phyloP scores from a whole-genome alignment of 805 yeast genomes.

The Metschnikowia drakensbergensis region DNA sequence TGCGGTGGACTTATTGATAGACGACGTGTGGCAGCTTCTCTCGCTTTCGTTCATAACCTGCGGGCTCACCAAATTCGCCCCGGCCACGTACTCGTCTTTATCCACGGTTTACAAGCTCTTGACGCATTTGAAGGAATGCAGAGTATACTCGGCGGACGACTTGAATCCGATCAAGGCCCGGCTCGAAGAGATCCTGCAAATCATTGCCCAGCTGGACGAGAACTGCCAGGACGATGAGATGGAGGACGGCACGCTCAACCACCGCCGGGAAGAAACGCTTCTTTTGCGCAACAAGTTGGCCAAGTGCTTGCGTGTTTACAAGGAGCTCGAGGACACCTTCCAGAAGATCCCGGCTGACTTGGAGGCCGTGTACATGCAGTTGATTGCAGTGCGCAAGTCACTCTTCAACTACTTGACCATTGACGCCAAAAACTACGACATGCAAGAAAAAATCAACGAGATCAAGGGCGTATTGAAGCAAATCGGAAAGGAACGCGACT shows the following conservation, averaged over 20 bases:
- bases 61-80: conserved; percentile 85
- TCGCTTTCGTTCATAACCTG: conserved; percentile 87
- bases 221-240: conserved; percentile 11
- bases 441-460: conserved; percentile 16
- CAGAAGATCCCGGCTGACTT: conserved; percentile 39
- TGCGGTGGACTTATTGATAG: conserved; percentile 68
- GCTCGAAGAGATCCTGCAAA: conserved; percentile 62
- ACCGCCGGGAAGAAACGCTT: conserved; percentile 54
- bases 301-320: conserved; percentile 57
- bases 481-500: conserved; percentile 44
- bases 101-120: conserved; percentile 81
- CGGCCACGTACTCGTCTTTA: conserved; percentile 89
- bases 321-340: conserved; percentile 51
- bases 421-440: conserved; percentile 7
- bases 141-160: conserved; percentile 81
- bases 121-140: conserved; percentile 76
- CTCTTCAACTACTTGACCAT: conserved; percentile 36
- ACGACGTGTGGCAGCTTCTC: conserved; percentile 84
- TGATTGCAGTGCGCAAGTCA: conserved; percentile 61
- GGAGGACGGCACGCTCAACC: conserved; percentile 15
- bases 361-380: conserved; percentile 48
- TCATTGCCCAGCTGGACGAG: conserved; percentile 41
- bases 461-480: conserved; percentile 25
- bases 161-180: conserved; percentile 72
- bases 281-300: conserved; percentile 63